Evolutionary conservation across 129 eudicot species (phyloP), one percentile per base, ranked within the genome.

Genomic region (Smallanthus sonchifolius): DNA sequence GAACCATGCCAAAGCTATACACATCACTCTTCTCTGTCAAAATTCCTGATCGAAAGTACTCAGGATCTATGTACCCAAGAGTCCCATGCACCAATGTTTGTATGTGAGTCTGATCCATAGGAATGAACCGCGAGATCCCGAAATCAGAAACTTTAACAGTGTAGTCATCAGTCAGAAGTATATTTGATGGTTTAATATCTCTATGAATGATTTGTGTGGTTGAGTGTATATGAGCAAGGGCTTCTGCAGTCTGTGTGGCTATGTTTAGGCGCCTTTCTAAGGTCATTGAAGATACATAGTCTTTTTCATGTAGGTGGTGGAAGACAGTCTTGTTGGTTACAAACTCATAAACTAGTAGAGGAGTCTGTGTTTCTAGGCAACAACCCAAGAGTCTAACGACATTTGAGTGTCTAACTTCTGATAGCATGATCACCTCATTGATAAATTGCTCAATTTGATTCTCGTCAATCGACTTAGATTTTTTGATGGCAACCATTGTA

Each of bases 21-120:
- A 32, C 66, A 34, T 61, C 66, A 34, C 43, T 61, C 40, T 61
- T 61, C 40, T 61, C 66, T 6, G 66, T 61, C 66, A 61, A 61
- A 32, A 13, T 61, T 34, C 20, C 66, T 13, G 43, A 61, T 32
- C 66, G 42, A 35, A 61, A 61, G 66, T 61, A 34, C 19, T 61
- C 66, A 11, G 40, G 66, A 61, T 61, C 66, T 61, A 61, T 61
- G 19, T 61, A 61, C 20, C 40, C 24, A 34, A 34, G 66, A 34
- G 66, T 61, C 40, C 42, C 66, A 34, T 61, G 40, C 10, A 61
- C 20, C 42, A 61, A 61, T 28, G 39, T 59, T 59, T 59, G 65
- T 59, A 59, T 59, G 65, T 59, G 65, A 59, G 65, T 28, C 37
- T 59, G 30, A 59, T 59, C 65, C 28, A 38, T 59, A 59, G 30